Base-by-base conservation (phyloP, 176 grass and related monocot species). In the Saccharum officinarum region DNA sequence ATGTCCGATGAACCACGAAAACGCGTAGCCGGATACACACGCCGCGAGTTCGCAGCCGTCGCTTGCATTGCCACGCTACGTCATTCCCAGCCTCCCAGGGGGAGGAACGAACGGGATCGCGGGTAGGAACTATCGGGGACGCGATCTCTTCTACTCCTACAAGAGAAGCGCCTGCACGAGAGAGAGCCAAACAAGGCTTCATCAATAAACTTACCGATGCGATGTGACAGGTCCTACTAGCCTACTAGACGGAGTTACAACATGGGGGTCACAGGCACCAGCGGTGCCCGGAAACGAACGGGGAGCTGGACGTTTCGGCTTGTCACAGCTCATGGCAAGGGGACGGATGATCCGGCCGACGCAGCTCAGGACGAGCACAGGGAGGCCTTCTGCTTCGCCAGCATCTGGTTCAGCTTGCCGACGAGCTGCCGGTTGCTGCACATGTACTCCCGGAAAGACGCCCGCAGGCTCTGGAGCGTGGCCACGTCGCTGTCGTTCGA, bases 341-440 rank as follows among this genome's bases (percentile, higher is more conserved):
- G 44, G 2, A n/a, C n/a, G n/a, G 4, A 31, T 8, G 16, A 13
- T 33, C 38, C 4, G 4, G 5, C 26, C 1, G 46, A 69, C 54
- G 41, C 79, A 26, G 9, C 65, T 84, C 91, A 98, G n/a, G 95
- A 71, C 65, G 86, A 92, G 85, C 93, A 98, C 39, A 98, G 57
- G 18, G 89, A 88, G 44, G 80, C 49, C 84, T 89, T 98, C 76
- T 98, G 95, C 83, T 93, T 98, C 49, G 82, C 77, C 17, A 98
- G 69, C 20, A 77, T 69, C 55, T 93, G 76, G 75, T 90, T 98
- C 75, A 98, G 86, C 71, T 80, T 92, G n/a, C 22, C 77, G 6
- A 95, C 69, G 11, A 90, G 89, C 81, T 98, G 83, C 54, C 44
- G 42, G 70, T 88, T 90, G 49, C 87, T 80, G 82, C 76, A 85